phyloP scores from a whole-genome alignment of 148 eudicot genomes.

The Pharnaceum exiguum region DNA sequence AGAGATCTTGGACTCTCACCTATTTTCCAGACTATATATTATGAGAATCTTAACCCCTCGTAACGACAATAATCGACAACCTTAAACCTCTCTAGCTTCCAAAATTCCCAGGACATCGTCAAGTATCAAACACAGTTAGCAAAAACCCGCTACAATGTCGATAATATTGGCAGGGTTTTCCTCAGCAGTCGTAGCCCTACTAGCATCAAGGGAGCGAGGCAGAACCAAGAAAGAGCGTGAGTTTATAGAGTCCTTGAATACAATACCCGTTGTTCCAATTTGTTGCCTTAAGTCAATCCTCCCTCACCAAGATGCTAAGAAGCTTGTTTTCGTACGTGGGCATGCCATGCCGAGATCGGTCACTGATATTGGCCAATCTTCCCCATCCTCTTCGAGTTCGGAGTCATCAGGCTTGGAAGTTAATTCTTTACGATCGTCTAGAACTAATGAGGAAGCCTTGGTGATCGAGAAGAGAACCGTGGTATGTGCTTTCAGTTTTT shows the following conservation, averaged over 20 bases:
- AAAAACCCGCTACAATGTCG: background rate
- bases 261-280: background rate
- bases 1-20: background rate
- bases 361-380: background rate
- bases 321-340: slow-evolving; percentile 6
- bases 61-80: no score
- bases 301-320: background rate
- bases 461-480: background rate
- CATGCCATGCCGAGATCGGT: background rate
- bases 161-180: background rate
- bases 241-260: background rate
- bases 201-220: background rate
- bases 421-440: background rate
- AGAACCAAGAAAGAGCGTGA: background rate
- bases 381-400: background rate
- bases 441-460: background rate
- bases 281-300: background rate
- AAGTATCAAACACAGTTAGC: background rate
- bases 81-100: background rate
- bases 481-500: background rate
- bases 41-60: background rate
- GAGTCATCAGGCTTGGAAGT: background rate
- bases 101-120: background rate
- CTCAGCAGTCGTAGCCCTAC: background rate
- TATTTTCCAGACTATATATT: background rate